Conservation (phyloP, 768 basidiomycete species). For the Podaxis sp. region DNA sequence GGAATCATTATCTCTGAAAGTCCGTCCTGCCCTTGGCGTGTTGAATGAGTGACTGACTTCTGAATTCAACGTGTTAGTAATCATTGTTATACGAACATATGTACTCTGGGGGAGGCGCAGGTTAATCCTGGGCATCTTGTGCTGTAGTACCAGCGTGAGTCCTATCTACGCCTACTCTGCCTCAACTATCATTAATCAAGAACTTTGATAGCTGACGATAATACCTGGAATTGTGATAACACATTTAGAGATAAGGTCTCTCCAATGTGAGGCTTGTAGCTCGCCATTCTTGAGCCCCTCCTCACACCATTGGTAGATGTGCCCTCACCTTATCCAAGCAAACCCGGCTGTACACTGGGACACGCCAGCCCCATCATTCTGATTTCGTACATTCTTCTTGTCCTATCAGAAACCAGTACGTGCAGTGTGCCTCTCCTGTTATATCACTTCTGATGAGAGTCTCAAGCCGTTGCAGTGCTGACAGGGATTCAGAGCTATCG, state of each 20-base stretch:
- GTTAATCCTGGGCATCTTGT: constrained; percentile 31
- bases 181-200: background rate
- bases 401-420: constrained; percentile 41
- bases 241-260: constrained; percentile 32
- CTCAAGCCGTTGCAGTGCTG: constrained; percentile 35
- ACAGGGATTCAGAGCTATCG: constrained; percentile 37
- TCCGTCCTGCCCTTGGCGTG: constrained; percentile 13
- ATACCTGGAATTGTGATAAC: constrained; percentile 31
- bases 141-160: constrained; percentile 24
- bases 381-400: constrained; percentile 36
- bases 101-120: constrained; percentile 43
- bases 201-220: constrained; percentile 27
- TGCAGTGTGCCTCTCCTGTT: background rate
- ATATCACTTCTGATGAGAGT: background rate
- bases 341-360: constrained; percentile 32
- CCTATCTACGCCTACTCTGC: background rate
- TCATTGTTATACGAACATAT: constrained; percentile 43
- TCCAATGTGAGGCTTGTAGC: constrained; percentile 29
- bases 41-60: background rate
- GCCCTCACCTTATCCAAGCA: constrained; percentile 12
- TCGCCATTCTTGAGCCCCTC: background rate
- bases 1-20: constrained; percentile 40
- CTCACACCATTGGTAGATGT: constrained; percentile 16
- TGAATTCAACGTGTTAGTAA: constrained; percentile 22
- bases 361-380: constrained; percentile 36